Conservation (phyloP, 1,284 basidiomycete genomes). For the Fomitopsis schrenkii region DNA sequence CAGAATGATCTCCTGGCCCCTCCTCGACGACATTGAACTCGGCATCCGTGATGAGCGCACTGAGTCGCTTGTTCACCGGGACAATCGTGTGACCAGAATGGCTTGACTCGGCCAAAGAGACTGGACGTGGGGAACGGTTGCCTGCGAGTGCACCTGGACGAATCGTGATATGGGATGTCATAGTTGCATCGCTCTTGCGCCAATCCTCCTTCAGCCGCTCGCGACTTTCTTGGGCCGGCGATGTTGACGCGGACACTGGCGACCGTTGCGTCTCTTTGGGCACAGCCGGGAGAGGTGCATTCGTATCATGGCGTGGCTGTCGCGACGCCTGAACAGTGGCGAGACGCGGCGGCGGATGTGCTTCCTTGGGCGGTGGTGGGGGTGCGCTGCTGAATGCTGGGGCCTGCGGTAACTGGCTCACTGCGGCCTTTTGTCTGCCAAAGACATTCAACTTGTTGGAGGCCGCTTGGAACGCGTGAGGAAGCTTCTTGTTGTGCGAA, state of each 20-base stretch:
- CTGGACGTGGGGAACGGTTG: conserved; percentile 57
- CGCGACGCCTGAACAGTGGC: conserved; percentile 6
- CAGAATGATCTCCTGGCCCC: conserved; percentile 22
- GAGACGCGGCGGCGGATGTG: conserved; percentile 8
- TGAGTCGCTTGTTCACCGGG: conserved; percentile 56
- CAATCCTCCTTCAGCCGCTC: conserved; percentile 52
- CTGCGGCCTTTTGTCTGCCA: conserved; percentile 20
- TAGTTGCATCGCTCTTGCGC: conserved; percentile 73
- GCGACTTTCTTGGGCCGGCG: conserved; percentile 31
- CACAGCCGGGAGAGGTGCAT: conserved; percentile 24
- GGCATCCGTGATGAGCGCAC: conserved; percentile 61
- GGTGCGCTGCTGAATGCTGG: conserved; percentile 15
- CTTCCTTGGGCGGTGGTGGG: conserved; percentile 35
- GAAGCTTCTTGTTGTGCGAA: conserved; percentile 15
- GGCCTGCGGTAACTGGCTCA: conserved; percentile 11
- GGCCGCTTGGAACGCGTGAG: conserved; percentile 28
- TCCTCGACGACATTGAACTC: conserved; percentile 46
- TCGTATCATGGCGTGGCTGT: conserved; percentile 12
- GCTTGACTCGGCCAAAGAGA: conserved; percentile 70
- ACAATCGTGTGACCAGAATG: conserved; percentile 69
- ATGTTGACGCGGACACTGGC: conserved; percentile 26
- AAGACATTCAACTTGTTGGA: conserved; percentile 35
- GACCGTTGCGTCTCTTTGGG: conserved; percentile 29
- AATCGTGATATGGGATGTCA: conserved; percentile 61
- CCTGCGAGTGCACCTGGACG: conserved; percentile 47